Evolutionary conservation across 495 filamentous ascomycete genomes (phyloP), one percentile per base, ranked within the genome.

Genomic region (Penicillium pancosmium): DNA sequence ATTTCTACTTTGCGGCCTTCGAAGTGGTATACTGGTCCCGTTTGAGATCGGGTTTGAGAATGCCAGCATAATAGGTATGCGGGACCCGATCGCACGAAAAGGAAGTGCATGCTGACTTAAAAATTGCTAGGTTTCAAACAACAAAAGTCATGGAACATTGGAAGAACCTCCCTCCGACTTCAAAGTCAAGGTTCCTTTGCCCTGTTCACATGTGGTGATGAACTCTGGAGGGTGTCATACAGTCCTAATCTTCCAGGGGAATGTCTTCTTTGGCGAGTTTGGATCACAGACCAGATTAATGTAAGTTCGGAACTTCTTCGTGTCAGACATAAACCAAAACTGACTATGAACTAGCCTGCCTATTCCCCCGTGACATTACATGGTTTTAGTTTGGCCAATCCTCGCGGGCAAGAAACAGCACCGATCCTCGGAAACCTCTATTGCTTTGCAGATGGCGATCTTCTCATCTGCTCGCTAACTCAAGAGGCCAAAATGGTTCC

Each of bases 211-310:
- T 80, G 78, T 54, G 74, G 71, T 13, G 62, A 73, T 51, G 73
- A 73, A 16, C 70, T 80, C 48, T 80, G 78, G 78, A 70, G 68
- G 40, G 62, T 73, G 12, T 71, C 70, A 19, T 70, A 69, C 50
- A 52, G 50, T 31, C 55, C 52, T 2, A 65, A 68, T 15, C 55
- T 56, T 33, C 40, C 50, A 10, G 58, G 59, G 25, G 67, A 69
- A 8, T 79, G 64, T 54, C 56, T 59, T 16, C 56, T 78, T 10
- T 61, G 71, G 47, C 61, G 70, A 40, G 62, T 80, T 36, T 80
- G 76, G 73, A 72, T 80, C 27, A 79, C 78, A 1, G 75, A 80
- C 47, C 76, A 77, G 51, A 76, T 68, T 44, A 73, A 73, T 61
- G 78, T 80, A 56, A 70, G 77, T 63, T 5, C 43, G 23, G 25